Evolutionary conservation across 805 yeast species (phyloP).

Genomic region (Teunomyces funiuensis): DNA sequence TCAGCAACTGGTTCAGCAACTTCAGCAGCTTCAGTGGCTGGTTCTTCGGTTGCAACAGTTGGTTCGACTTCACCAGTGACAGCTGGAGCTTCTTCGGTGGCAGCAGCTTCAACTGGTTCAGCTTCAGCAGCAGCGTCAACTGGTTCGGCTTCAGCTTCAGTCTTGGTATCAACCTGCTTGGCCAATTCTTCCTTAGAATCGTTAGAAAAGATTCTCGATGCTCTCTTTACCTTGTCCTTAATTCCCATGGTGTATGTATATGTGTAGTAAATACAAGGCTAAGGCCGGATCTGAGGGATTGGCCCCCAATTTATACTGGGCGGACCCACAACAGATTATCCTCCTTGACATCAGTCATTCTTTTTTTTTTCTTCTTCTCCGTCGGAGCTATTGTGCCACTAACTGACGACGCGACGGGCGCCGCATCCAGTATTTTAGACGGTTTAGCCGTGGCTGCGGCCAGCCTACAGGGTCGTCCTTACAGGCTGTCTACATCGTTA

Average conservation of each 20-base stretch:
- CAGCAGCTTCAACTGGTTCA: slow-evolving; percentile 15
- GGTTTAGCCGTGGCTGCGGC: slow-evolving; percentile 4
- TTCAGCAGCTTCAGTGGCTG: background rate
- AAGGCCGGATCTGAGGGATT: background rate
- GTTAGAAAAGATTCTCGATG: slow-evolving; percentile 32
- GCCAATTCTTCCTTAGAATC: slow-evolving; percentile 26
- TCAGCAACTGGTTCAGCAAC: background rate
- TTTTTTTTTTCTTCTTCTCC: background rate
- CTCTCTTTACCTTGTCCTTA: slow-evolving; percentile 40
- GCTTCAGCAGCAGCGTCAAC: background rate
- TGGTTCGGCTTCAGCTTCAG: slow-evolving; percentile 2
- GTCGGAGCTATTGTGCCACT: slow-evolving; percentile 2
- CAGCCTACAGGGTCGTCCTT: too few species aligned
- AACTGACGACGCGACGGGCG: slow-evolving; percentile 4
- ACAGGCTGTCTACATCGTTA: too few species aligned
- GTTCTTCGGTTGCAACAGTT: too few species aligned
- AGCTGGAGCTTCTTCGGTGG: slow-evolving; percentile 7
- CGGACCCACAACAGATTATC: slow-evolving; percentile 1
- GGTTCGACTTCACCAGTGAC: too few species aligned
- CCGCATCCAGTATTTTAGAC: background rate
- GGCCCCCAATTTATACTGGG: slow-evolving; percentile 2
- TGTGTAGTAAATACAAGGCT: background rate
- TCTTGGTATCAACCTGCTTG: slow-evolving; percentile 10
- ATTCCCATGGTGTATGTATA: slow-evolving; percentile 28
- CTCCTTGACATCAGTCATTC: slow-evolving; percentile 4